Conservation (phyloP, 2,329 filamentous ascomycete species). For the Chaetomium strumarium region DNA sequence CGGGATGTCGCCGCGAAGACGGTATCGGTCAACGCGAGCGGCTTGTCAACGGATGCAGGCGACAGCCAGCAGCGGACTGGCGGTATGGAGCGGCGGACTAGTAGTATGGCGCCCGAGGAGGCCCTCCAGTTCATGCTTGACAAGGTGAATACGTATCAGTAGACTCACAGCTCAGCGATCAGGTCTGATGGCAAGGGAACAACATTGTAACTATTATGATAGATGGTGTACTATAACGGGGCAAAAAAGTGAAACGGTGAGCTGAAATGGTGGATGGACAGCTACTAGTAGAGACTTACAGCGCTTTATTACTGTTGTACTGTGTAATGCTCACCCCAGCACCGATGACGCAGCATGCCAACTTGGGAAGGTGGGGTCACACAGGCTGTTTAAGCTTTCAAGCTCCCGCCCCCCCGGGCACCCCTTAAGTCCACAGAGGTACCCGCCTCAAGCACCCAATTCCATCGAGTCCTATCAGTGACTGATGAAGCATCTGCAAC, state of each 20-base stretch:
- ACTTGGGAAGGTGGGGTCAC: conserved; percentile 4
- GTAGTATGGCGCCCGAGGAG: conserved; percentile 41
- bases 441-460: background rate
- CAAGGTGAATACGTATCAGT: conserved; percentile 45
- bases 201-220: background rate
- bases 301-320: background rate
- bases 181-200: background rate
- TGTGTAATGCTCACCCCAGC: background rate
- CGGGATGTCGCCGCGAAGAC: conserved; percentile 53
- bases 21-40: conserved; percentile 45
- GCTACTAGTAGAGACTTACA: too few relatives aligned
- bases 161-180: conserved; percentile 15
- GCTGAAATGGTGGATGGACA: too few relatives aligned
- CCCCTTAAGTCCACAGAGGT: background rate
- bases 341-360: conserved; percentile 1
- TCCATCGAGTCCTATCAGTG: background rate
- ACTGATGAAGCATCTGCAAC: background rate
- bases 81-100: conserved; percentile 10
- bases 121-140: conserved; percentile 41
- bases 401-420: background rate
- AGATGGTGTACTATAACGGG: background rate
- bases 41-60: conserved; percentile 26
- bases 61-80: conserved; percentile 30
- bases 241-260: too few relatives aligned
- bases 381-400: background rate